Percentiles rank a stretch among this genome's conserved stretches.
Conservation (phyloP, 768 basidiomycete genomes). For the Lentinus tigrinus region DNA sequence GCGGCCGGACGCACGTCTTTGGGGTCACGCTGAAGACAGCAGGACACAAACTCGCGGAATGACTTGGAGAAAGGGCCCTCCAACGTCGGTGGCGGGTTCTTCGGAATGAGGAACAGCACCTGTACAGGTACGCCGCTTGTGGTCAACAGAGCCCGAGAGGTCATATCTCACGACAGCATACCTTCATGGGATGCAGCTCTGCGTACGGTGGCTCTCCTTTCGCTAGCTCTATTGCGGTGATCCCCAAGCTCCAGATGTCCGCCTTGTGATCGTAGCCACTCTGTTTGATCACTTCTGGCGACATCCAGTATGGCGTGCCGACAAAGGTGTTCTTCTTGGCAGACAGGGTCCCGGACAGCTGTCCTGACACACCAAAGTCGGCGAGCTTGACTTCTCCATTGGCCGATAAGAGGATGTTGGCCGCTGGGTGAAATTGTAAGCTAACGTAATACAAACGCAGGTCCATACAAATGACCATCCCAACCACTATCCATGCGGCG, state of each 20-base stretch:
- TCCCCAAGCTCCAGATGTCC: slow-evolving; percentile 98
- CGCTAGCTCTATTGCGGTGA: slow-evolving; percentile 96
- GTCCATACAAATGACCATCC: not conserved
- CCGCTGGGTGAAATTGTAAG: slow-evolving; percentile 52
- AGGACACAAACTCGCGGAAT: slow-evolving; percentile 91
- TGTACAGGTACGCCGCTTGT: slow-evolving; percentile 29
- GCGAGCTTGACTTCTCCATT: slow-evolving; percentile 96
- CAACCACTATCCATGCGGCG: not conserved
- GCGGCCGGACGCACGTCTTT: slow-evolving; percentile 57
- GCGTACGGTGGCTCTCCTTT: slow-evolving; percentile 98
- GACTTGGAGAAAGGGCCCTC: slow-evolving; percentile 90
- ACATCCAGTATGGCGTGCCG: slow-evolving; percentile 99
- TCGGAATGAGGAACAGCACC: slow-evolving; percentile 98
- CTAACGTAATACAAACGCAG: not conserved
- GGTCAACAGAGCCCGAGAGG: not conserved
- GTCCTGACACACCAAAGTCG: slow-evolving; percentile 98
- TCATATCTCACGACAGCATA: slow-evolving; percentile 30
- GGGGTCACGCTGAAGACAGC: slow-evolving; percentile 93
- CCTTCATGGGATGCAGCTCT: slow-evolving; percentile 99
- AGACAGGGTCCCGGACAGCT: slow-evolving; percentile 87
- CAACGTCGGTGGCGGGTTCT: slow-evolving; percentile 90
- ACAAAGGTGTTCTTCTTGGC: slow-evolving; percentile 99
- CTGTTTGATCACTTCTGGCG: slow-evolving; percentile 99
- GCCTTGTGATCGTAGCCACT: slow-evolving; percentile 99
- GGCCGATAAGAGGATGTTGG: slow-evolving; percentile 90